These are phyloP conservation scores for Aspergillus fructus DNA, from an alignment of 2,329 filamentous ascomycete genomes.

Conservation along the genomic window DNA sequence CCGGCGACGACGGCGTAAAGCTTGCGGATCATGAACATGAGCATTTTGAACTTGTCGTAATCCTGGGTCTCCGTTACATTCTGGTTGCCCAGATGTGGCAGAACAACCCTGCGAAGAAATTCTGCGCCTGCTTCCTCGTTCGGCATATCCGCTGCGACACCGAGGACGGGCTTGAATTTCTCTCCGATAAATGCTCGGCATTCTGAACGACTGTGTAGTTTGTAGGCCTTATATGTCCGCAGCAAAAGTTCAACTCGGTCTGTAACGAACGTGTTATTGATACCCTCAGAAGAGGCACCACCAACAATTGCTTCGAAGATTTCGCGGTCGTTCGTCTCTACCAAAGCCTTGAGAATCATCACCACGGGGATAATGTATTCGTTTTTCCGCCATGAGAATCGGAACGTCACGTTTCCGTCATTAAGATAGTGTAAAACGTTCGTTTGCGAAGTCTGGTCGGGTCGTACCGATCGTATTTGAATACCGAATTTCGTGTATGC, in stretches of 20 bases:
- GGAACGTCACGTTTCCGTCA: conserved; percentile 94
- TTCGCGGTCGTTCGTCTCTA: conserved; percentile 94
- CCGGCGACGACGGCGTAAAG: conserved; percentile 90
- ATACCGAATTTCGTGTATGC: conserved; percentile 89
- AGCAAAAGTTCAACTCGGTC: conserved; percentile 90
- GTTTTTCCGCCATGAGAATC: conserved; percentile 97
- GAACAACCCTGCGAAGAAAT: conserved; percentile 83
- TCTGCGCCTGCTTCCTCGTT: conserved; percentile 89
- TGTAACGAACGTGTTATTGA: conserved; percentile 87
- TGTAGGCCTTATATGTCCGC: conserved; percentile 89
- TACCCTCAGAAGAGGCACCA: conserved; percentile 69
- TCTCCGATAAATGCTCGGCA: conserved; percentile 84
- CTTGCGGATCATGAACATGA: conserved; percentile 95
- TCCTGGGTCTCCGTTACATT: conserved; percentile 83
- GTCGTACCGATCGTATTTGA: conserved; percentile 84
- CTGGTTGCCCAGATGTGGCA: conserved; percentile 86
- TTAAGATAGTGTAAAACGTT: conserved; percentile 95
- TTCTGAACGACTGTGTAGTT: conserved; percentile 75
- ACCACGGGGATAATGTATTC: conserved; percentile 94
- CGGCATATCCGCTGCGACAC: conserved; percentile 77
- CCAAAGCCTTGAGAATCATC: conserved; percentile 93
- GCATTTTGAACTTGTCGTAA: conserved; percentile 86
- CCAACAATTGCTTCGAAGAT: conserved; percentile 95
- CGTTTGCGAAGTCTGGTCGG: conserved; percentile 97
- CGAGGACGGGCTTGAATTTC: conserved; percentile 86